phyloP scores from a whole-genome alignment of 495 filamentous ascomycete species.

The Pyrenula massariospora region DNA sequence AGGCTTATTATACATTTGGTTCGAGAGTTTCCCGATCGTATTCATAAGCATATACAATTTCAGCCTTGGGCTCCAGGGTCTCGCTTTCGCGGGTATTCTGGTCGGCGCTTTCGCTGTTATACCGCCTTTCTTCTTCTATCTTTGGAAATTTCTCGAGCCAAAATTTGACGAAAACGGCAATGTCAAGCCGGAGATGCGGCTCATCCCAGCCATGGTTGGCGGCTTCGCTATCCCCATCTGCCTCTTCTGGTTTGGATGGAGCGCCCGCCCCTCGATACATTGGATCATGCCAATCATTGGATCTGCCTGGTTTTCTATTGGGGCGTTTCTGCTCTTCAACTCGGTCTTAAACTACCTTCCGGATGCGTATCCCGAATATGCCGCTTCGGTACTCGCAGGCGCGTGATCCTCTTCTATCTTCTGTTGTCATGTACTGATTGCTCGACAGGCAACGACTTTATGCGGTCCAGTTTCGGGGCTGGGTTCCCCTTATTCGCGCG shows the following conservation, averaged over 20 bases:
- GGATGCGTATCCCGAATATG: constrained; percentile 29
- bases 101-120: constrained; percentile 7
- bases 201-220: constrained; percentile 31
- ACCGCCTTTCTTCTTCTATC: constrained; percentile 7
- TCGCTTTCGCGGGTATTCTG: constrained; percentile 17
- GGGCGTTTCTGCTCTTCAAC: constrained; percentile 46
- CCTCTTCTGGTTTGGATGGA: constrained; percentile 41
- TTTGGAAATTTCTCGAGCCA: background rate
- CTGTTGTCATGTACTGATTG: background rate
- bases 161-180: constrained; percentile 7
- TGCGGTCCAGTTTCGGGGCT: constrained; percentile 30
- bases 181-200: constrained; percentile 28
- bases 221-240: constrained; percentile 31
- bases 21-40: constrained; percentile 21
- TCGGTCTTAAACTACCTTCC: constrained; percentile 34
- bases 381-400: constrained; percentile 30
- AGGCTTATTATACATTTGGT: constrained; percentile 14
- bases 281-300: constrained; percentile 46
- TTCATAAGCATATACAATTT: constrained; percentile 17
- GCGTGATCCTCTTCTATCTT: too few relatives aligned
- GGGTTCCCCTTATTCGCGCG: constrained; percentile 36
- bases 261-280: constrained; percentile 23
- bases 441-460: constrained; percentile 24
- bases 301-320: constrained; percentile 37
- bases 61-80: constrained; percentile 13